Percentiles rank a stretch among this genome's conserved stretches.
Evolutionary conservation across 2,329 filamentous ascomycete genomes (phyloP).

Genomic region (Epichloe sylvatica): DNA sequence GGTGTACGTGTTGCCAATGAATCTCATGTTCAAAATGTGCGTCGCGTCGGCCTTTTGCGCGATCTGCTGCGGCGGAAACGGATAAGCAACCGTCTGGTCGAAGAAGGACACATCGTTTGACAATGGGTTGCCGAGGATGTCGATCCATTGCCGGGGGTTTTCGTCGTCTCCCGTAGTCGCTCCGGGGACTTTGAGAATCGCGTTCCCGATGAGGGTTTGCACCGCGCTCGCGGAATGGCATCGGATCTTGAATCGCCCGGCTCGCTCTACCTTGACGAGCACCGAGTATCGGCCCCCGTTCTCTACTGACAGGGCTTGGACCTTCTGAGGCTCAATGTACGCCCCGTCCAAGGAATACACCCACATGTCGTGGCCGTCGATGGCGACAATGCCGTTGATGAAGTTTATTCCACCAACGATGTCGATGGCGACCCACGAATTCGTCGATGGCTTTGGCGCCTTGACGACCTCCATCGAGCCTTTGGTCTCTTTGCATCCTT

Average conservation of each 20-base stretch:
- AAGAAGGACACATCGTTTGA: constrained; percentile 29
- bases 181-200: constrained; percentile 26
- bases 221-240: constrained; percentile 32
- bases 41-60: constrained; percentile 30
- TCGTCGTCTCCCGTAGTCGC: no score
- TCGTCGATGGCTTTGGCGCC: constrained; percentile 10
- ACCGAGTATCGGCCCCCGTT: constrained; percentile 41
- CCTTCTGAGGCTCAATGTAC: constrained; percentile 37
- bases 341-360: constrained; percentile 40
- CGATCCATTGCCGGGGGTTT: constrained; percentile 30
- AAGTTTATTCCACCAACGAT: constrained; percentile 39
- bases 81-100: constrained; percentile 26
- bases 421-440: constrained; percentile 37
- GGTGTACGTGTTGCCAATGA: constrained; percentile 30
- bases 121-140: constrained; percentile 30
- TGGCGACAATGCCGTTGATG: constrained; percentile 29
- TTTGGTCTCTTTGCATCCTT: constrained; percentile 32
- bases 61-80: constrained; percentile 33
- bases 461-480: constrained; percentile 30
- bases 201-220: constrained; percentile 42
- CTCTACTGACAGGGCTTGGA: constrained; percentile 31
- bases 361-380: constrained; percentile 40
- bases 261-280: constrained; percentile 21
- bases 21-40: constrained; percentile 27
- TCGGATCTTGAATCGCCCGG: constrained; percentile 40